Evolutionary conservation across 1,284 basidiomycete genomes (phyloP).

Genomic region (Malassezia vespertilionis): DNA sequence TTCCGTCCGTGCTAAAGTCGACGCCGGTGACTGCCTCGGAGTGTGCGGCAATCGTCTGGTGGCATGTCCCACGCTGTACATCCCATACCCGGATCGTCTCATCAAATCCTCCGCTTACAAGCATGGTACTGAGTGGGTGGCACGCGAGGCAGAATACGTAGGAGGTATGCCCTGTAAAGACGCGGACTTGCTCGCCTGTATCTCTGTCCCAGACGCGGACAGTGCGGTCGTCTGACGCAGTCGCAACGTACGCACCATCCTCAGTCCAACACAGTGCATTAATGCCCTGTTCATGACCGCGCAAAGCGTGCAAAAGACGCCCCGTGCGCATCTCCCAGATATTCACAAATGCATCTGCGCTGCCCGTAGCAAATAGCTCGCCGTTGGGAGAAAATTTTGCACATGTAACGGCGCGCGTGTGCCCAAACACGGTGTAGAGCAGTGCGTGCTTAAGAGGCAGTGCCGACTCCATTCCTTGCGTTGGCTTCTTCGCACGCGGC

Average conservation of each 20-base stretch:
- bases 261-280: constrained; percentile 37
- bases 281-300: constrained; percentile 24
- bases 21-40: constrained; percentile 91
- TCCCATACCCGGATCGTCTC: constrained; percentile 94
- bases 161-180: constrained; percentile 70
- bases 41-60: constrained; percentile 61
- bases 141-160: constrained; percentile 87
- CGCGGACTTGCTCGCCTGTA: constrained; percentile 18
- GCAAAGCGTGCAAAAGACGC: constrained; percentile 20
- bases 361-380: constrained; percentile 38
- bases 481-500: constrained; percentile 3
- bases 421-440: constrained; percentile 49
- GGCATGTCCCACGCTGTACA: constrained; percentile 55
- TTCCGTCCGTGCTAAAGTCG: constrained; percentile 84
- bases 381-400: constrained; percentile 51
- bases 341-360: constrained; percentile 48
- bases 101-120: constrained; percentile 85
- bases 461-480: constrained; percentile 3
- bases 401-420: constrained; percentile 49
- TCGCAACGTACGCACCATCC: constrained; percentile 30
- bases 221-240: constrained; percentile 32
- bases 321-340: constrained; percentile 29
- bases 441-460: no score
- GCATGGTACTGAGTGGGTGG: constrained; percentile 72
- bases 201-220: constrained; percentile 28